These are phyloP conservation scores for Bassia scoparia DNA, from an alignment of 148 eudicot species.

Conservation along the genomic window DNA sequence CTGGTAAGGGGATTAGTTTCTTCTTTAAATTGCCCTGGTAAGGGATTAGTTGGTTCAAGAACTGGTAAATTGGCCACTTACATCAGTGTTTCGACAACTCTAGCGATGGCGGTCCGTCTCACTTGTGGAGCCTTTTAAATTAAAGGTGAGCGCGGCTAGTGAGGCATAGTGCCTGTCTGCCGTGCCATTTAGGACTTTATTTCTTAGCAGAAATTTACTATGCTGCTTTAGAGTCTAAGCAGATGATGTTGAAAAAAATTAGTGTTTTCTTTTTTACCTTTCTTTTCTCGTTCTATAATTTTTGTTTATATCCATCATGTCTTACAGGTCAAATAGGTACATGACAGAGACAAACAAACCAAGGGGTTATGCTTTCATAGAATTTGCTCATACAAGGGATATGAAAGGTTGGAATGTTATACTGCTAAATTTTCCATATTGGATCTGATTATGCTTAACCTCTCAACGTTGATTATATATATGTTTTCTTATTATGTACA, in stretches of 20 bases:
- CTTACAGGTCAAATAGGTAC: conserved; percentile 72
- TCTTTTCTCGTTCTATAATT: conserved; percentile 25
- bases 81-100: conserved; percentile 54
- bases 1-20: conserved; percentile 83
- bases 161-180: conserved; percentile 89
- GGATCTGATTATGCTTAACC: background rate
- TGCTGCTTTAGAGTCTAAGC: conserved; percentile 19
- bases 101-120: conserved; percentile 77
- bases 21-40: conserved; percentile 59
- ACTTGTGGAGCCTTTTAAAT: conserved; percentile 61
- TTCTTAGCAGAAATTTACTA: conserved; percentile 15
- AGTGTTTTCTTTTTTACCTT: conserved; percentile 8
- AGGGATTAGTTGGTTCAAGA: conserved; percentile 62
- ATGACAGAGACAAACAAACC: conserved; percentile 80
- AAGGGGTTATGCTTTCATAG: conserved; percentile 94
- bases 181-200: conserved; percentile 78
- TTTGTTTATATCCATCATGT: conserved; percentile 8
- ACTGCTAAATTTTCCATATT: background rate
- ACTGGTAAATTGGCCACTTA: conserved; percentile 59
- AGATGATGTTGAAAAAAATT: conserved; percentile 9
- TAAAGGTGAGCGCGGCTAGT: conserved; percentile 99
- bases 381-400: conserved; percentile 90
- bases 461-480: conserved; percentile 4
- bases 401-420: conserved; percentile 77
- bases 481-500: conserved; percentile 28